Base-by-base conservation (phyloP, 495 filamentous ascomycete species). In the Podospora anserina region DNA sequence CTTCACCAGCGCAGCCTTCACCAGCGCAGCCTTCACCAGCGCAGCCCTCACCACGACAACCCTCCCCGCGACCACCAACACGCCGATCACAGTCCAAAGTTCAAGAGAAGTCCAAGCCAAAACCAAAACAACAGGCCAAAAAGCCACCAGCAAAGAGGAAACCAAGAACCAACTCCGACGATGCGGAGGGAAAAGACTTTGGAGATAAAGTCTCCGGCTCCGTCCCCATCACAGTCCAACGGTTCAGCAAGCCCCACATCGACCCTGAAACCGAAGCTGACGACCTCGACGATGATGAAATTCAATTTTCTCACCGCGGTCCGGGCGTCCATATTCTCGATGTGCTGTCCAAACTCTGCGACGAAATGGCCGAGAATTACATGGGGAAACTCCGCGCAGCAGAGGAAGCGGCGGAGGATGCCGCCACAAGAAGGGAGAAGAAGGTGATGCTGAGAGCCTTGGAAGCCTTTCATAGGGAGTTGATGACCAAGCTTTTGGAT, bases 281-380 rank as follows among this genome's bases (percentile, higher is more conserved):
- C 26, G 30, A 63, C 7, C 74, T 77, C 58, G 75, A 74, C 15
- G 83, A 83, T 68, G 66, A 76, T 20, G 80, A 82, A 0, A 85
- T 86, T 55, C 80, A 83, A 5, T 83, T 82, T 54, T 72, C 85
- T 13, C 88, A 81, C 68, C 84, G 86, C n/a, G 82, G 82, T 28
- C 9, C 39, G 9, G 89, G 88, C 32, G 88, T 90, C 66, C 92
- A 91, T 69, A 80, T 86, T 1, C 82, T 91, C 19, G 90, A 92
- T 62, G 90, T 92, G 0, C 75, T 92, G 11, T 82, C 85, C 61
- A 88, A 91, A 75, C 83, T 92, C 56, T 91, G 89, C 76, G 84
- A 88, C 56, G 90, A 92, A 73, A 85, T 89, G 1, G 78, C 90
- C 30, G 86, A 86, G 49, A 84, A 76, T 4, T 81, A 78, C 30